Base-by-base conservation (phyloP, 2,329 filamentous ascomycete species). In the Sporothrix variecibatus region DNA sequence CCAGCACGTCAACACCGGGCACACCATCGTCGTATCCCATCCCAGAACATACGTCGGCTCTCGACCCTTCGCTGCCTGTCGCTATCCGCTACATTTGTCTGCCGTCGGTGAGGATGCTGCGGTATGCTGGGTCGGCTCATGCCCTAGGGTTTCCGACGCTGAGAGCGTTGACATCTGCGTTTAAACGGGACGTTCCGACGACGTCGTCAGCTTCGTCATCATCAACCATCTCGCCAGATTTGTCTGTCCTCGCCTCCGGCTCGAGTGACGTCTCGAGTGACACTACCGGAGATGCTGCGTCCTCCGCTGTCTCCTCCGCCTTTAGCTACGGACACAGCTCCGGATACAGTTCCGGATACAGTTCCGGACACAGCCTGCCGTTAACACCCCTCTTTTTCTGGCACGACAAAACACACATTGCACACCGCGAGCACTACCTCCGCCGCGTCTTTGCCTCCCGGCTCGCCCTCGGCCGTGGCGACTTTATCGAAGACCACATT, bases 331-430 rank as follows among this genome's bases (percentile, higher is more conserved):
- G n/a, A n/a, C n/a, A n/a, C n/a, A n/a, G n/a, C n/a, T n/a, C 49
- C 20, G 23, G 51, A 23, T 20, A 23, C 9, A 23, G 23, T 11
- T 12, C 3, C 73, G 3, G 73, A 67, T 5, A 75, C 77, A 17
- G 78, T 20, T 23, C 26, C 46, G 46, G 69, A 11, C 26, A 3
- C 43, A 49, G 43, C 75, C 75, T 89, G 0, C 85, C 86, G 0
- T 78, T 89, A 56, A 89, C 87, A 0, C 87, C 87, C 0, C 82
- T 89, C 72, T 89, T 88, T 80, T 88, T 89, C 77, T 89, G 87
- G 87, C 87, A 89, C 73, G 87, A 89, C 75, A 89, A 89, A 76
- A 87, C 87, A 0, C 87, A 89, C 73, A 75, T 89, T 2, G 87
- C 85, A 0, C 84, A 83, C 3, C 84, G 82, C 0, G 76, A 80